Conservation (phyloP, 495 filamentous ascomycete genomes). For the Glonium stellatum region DNA sequence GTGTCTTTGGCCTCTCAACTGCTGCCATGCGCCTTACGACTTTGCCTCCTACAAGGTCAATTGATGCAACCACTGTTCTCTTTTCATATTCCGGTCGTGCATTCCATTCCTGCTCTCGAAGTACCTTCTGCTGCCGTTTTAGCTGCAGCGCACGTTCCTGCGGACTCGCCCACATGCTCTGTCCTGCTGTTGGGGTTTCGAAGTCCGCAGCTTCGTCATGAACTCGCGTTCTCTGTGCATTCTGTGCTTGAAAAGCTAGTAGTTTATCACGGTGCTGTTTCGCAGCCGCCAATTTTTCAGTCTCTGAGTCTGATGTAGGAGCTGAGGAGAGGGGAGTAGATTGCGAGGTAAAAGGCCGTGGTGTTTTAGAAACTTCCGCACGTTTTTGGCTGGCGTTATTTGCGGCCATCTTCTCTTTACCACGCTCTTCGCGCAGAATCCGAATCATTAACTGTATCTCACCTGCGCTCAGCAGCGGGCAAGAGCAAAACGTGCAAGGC, state of each 20-base stretch:
- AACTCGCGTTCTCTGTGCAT: conserved; percentile 78
- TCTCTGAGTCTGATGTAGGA: conserved; percentile 37
- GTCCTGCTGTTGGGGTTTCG: conserved; percentile 60
- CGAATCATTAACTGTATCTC: conserved; percentile 81
- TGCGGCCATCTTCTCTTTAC: conserved; percentile 71
- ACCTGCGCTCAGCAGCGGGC: conserved; percentile 58
- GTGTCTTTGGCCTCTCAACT: conserved; percentile 41
- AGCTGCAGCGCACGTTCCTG: conserved; percentile 79
- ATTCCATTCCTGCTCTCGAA: conserved; percentile 85
- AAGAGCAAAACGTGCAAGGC: conserved; percentile 86
- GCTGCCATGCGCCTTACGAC: conserved; percentile 67
- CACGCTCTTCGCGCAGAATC: conserved; percentile 78
- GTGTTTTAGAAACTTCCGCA: conserved; percentile 52
- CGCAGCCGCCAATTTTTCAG: conserved; percentile 46
- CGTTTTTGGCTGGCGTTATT: conserved; percentile 61
- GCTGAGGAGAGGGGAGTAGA: conserved; percentile 37
- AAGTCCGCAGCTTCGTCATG: conserved; percentile 93
- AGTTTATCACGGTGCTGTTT: conserved; percentile 76
- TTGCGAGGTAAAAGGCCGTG: conserved; percentile 34
- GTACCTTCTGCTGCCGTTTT: conserved; percentile 81
- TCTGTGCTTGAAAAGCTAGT: conserved; percentile 78
- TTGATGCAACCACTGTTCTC: conserved; percentile 74
- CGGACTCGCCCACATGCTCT: conserved; percentile 81
- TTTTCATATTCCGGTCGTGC: conserved; percentile 91
- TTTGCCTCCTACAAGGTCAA: conserved; percentile 73